phyloP scores from a whole-genome alignment of 2,329 filamentous ascomycete species.

The Colletotrichum agaves region DNA sequence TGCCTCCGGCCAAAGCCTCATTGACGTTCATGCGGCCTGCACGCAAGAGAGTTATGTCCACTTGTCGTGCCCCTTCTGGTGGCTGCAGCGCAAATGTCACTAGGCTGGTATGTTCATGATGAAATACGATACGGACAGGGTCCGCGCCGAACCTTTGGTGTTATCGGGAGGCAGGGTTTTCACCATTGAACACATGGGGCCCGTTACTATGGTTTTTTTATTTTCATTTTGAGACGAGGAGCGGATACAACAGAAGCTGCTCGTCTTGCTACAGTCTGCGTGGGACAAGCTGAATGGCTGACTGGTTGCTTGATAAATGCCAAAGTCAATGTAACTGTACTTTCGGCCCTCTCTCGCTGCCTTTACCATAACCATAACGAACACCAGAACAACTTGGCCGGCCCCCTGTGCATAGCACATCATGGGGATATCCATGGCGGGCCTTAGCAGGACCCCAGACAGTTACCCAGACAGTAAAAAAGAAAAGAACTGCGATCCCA shows the following conservation, averaged over 20 bases:
- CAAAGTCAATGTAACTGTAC: slow-evolving; percentile 30
- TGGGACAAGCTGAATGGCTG: not conserved
- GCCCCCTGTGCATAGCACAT: slow-evolving; percentile 34
- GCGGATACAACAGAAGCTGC: too few relatives aligned
- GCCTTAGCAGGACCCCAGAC: slow-evolving; percentile 8
- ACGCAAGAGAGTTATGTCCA: not conserved
- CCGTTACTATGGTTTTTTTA: slow-evolving; percentile 1
- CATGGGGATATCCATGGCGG: slow-evolving; percentile 6
- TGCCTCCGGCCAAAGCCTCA: slow-evolving; percentile 16
- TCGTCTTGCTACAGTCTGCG: too few relatives aligned
- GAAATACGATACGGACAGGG: slow-evolving; percentile 8
- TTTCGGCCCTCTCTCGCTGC: slow-evolving; percentile 5
- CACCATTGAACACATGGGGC: slow-evolving; percentile 4
- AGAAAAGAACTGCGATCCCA: not conserved
- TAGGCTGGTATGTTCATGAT: not conserved
- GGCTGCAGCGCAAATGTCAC: slow-evolving; percentile 2
- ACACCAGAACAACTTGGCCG: not conserved
- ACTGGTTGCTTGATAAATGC: not conserved
- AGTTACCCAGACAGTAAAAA: too few relatives aligned
- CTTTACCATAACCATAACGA: slow-evolving; percentile 13
- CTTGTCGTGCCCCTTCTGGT: slow-evolving; percentile 16
- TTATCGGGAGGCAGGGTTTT: not conserved
- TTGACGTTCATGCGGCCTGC: not conserved
- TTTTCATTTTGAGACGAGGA: too few relatives aligned
- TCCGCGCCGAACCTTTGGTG: slow-evolving; percentile 11